These are phyloP conservation scores for Lactarius trivialis DNA, from an alignment of 768 basidiomycete genomes.

Conservation along the genomic window DNA sequence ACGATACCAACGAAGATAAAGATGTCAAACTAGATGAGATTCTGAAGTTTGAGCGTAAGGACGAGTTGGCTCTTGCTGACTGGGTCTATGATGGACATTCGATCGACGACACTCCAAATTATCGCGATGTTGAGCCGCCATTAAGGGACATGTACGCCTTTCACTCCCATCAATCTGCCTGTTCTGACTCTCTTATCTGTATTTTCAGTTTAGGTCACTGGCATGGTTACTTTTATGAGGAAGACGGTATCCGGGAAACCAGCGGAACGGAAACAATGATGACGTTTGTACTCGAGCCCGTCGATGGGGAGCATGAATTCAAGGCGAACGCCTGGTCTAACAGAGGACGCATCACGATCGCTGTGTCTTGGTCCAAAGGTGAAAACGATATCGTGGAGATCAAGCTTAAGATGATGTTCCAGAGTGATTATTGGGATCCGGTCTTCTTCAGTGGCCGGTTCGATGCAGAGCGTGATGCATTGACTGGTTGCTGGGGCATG, in stretches of 20 bases:
- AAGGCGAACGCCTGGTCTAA: conserved; percentile 13
- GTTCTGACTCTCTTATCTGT: neutral
- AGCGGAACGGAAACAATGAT: conserved; percentile 3
- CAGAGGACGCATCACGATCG: conserved; percentile 17
- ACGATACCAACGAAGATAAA: conserved; percentile 12
- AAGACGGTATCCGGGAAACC: neutral
- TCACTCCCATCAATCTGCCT: neutral
- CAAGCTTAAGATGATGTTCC: conserved; percentile 19
- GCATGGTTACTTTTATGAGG: conserved; percentile 16
- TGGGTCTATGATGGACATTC: conserved; percentile 17
- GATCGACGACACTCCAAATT: conserved; percentile 1
- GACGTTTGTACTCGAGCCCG: conserved; percentile 10
- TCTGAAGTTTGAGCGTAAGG: neutral
- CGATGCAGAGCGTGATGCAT: conserved; percentile 4
- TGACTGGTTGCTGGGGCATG: conserved; percentile 7
- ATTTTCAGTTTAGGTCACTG: conserved; percentile 13
- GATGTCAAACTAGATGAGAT: conserved; percentile 3
- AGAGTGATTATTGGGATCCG: neutral
- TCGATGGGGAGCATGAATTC: conserved; percentile 8
- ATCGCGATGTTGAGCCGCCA: conserved; percentile 1
- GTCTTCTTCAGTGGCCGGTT: conserved; percentile 7
- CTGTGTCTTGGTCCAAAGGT: conserved; percentile 18
- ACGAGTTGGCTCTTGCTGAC: conserved; percentile 1
- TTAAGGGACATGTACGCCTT: conserved; percentile 10
- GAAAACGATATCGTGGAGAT: conserved; percentile 17